phyloP scores from a whole-genome alignment of 2,329 filamentous ascomycete species.

The Didymella keratinophila region DNA sequence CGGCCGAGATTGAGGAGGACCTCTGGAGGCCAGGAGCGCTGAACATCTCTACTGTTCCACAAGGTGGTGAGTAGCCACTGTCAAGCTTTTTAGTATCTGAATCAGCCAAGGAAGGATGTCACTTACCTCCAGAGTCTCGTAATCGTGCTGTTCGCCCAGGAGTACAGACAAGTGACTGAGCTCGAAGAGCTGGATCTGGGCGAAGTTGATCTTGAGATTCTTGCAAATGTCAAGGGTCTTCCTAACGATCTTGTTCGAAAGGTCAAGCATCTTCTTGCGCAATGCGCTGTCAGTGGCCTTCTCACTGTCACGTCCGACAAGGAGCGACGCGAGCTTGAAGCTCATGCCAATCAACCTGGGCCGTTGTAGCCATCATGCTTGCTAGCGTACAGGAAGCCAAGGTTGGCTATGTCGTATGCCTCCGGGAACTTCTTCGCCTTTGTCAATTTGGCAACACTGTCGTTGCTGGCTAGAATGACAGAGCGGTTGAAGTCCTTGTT shows the following conservation, averaged over 20 bases:
- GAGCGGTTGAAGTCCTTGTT: conserved; percentile 41
- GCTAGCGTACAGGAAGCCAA: conserved; percentile 44
- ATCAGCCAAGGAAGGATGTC: background rate
- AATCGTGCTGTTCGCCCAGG: conserved; percentile 57
- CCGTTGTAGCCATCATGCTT: conserved; percentile 46
- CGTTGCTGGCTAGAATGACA: conserved; percentile 40
- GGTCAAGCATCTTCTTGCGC: conserved; percentile 52
- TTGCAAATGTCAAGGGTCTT: conserved; percentile 53
- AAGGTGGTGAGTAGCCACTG: conserved; percentile 48
- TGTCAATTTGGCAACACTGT: conserved; percentile 34
- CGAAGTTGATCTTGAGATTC: conserved; percentile 54
- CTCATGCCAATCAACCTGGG: conserved; percentile 47
- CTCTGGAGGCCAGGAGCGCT: conserved; percentile 43
- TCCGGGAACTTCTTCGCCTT: conserved; percentile 44
- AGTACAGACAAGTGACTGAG: conserved; percentile 55
- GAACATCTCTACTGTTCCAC: conserved; percentile 48
- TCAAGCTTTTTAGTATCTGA: conserved; percentile 11
- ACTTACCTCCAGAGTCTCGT: conserved; percentile 50
- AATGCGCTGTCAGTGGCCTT: conserved; percentile 42
- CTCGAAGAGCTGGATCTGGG: conserved; percentile 52
- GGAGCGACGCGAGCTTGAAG: conserved; percentile 48
- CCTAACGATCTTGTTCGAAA: conserved; percentile 53
- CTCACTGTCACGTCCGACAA: conserved; percentile 42
- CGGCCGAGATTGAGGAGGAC: conserved; percentile 62
- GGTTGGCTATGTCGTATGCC: conserved; percentile 46